Evolutionary conservation across 2,329 filamentous ascomycete species (phyloP), one percentile per base, ranked within the genome.

Genomic region (Plenodomus tracheiphilus): DNA sequence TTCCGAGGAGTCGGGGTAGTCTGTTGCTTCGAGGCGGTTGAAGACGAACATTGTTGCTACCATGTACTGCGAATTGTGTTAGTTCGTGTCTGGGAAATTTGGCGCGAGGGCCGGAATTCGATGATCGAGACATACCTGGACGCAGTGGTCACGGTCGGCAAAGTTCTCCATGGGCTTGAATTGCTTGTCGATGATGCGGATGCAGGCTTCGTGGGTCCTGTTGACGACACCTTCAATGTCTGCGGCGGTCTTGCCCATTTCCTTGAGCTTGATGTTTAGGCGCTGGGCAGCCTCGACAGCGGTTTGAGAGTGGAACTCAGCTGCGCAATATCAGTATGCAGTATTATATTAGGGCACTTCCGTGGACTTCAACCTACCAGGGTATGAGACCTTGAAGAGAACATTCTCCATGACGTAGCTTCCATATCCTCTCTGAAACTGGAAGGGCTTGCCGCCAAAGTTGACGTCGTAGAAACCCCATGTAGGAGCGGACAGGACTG

Each of bases 331-430:
- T 55, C 49, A 55, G 20, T 35, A 44, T 40, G 18, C 18, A 39
- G 5, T 1, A 22, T 15, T 7, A 25, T 30, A 19, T 21, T 19
- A 9, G 22, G 17, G 8, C 13, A 21, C 13, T 6, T 22, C n/a
- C 21, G 16, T 17, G 41, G 43, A 49, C 42, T 16, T 21, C 28
- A 32, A 69, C 82, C 73, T 80, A 91, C 89, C 89, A 70, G 93
- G 93, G 75, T 97, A 97, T 39, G 94, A 99, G 53, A 99, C 94
- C 85, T 99, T 99, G 87, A 99, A 99, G 58, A 99, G 86, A 53
- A 99, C 91, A 70, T 97, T 99, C 85, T 99, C 94, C 94, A 99
- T 99, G 61, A 99, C 94, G 75, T 99, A 99, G 81, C 89, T 96
- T 71, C 92, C 93, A 71, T 99, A 99, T 50, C 87, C 85, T 56